These are phyloP conservation scores for Malassezia sp. DNA, from an alignment of 1,284 basidiomycete genomes.

Conservation along the genomic window DNA sequence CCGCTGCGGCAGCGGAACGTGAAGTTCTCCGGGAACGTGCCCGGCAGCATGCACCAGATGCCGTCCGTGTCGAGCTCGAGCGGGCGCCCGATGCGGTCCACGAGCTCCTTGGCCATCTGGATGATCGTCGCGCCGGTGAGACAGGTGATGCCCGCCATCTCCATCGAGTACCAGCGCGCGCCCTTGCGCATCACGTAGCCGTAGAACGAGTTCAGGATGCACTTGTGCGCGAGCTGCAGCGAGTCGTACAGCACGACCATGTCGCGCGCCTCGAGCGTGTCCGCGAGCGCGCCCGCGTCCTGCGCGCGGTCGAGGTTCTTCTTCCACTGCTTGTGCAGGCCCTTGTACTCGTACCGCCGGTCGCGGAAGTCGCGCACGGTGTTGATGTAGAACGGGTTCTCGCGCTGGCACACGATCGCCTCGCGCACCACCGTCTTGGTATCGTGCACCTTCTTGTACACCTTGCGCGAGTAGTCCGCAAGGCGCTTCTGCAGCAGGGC, in stretches of 20 bases:
- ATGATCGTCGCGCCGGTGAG: constrained; percentile 98
- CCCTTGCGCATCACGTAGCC: constrained; percentile 99
- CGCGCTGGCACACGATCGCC: constrained; percentile 91
- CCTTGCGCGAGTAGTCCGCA: constrained; percentile 95
- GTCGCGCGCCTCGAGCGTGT: constrained; percentile 88
- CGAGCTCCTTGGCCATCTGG: constrained; percentile 90
- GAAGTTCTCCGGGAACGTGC: constrained; percentile 95
- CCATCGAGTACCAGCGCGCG: constrained; percentile 99
- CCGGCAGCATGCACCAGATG: constrained; percentile 99
- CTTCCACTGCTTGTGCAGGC: constrained; percentile 97
- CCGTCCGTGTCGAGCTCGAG: constrained; percentile 97
- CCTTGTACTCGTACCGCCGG: constrained; percentile 98
- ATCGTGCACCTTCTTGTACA: constrained; percentile 98
- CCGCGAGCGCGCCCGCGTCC: constrained; percentile 54
- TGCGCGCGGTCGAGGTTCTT: constrained; percentile 78
- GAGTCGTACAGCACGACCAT: constrained; percentile 99
- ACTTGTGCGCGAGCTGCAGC: constrained; percentile 98
- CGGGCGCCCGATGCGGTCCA: constrained; percentile 92
- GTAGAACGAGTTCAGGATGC: constrained; percentile 98
- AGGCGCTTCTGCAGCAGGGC: constrained; percentile 89
- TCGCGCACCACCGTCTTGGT: constrained; percentile 89
- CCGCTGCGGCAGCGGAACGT: constrained; percentile 80
- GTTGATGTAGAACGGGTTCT: constrained; percentile 99
- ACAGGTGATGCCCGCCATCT: constrained; percentile 99
- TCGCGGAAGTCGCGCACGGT: constrained; percentile 95